Evolutionary conservation across 2,329 filamentous ascomycete genomes (phyloP).

Genomic region (Balansia obtecta): DNA sequence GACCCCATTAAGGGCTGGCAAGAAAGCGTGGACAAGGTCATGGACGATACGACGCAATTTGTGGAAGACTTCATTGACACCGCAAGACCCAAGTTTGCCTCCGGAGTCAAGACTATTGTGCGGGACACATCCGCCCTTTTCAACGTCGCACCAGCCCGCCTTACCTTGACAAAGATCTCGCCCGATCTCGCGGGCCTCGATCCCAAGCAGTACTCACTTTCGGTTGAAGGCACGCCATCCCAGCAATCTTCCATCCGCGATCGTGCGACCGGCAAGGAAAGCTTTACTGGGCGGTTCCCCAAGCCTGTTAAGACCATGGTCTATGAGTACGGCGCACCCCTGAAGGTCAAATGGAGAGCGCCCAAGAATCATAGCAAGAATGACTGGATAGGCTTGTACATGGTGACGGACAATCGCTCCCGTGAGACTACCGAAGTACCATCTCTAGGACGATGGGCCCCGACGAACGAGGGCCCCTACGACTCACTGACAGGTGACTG

Average conservation of each 20-base stretch:
- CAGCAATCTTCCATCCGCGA: conserved; percentile 38
- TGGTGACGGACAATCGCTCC: conserved; percentile 85
- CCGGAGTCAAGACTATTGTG: conserved; percentile 76
- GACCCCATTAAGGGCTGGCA: conserved; percentile 73
- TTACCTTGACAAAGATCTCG: conserved; percentile 69
- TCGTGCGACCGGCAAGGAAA: conserved; percentile 59
- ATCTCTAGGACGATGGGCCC: conserved; percentile 80
- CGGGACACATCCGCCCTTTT: conserved; percentile 80
- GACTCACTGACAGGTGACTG: conserved; percentile 63
- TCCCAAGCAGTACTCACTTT: conserved; percentile 66
- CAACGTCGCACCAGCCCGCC: conserved; percentile 75
- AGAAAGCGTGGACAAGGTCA: conserved; percentile 73
- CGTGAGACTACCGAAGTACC: conserved; percentile 73
- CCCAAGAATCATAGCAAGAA: conserved; percentile 76
- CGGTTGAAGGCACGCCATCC: conserved; percentile 54
- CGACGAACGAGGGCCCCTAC: conserved; percentile 64
- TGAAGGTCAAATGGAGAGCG: conserved; percentile 82
- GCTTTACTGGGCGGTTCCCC: conserved; percentile 53
- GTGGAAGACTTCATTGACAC: conserved; percentile 84
- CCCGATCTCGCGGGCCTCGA: conserved; percentile 72
- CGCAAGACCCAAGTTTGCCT: conserved; percentile 73
- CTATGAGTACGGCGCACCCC: conserved; percentile 81
- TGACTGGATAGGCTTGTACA: conserved; percentile 95
- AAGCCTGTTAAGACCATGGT: conserved; percentile 62
- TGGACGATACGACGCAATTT: conserved; percentile 77